Evolutionary conservation across 2,329 filamentous ascomycete species (phyloP).

Genomic region (Penicillium digitatum): DNA sequence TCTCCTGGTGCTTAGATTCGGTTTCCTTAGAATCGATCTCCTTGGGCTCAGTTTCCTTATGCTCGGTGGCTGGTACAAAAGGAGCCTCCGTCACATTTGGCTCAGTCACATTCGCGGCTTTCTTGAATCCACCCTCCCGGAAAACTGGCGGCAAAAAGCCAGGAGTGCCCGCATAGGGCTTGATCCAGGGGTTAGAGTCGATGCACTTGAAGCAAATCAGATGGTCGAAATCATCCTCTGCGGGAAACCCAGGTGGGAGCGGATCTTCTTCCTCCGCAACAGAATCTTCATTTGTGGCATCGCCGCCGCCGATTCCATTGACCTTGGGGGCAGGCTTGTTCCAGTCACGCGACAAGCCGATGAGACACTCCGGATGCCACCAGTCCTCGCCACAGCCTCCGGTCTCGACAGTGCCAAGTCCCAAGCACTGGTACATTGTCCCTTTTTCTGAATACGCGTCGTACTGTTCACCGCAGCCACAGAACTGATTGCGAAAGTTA

Average conservation of each 20-base stretch:
- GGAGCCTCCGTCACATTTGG: background rate
- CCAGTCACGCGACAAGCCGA: conserved; percentile 74
- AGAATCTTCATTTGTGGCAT: conserved; percentile 22
- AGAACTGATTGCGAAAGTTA: conserved; percentile 91
- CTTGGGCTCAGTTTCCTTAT: background rate
- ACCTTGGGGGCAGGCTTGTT: conserved; percentile 23
- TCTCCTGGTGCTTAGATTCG: conserved; percentile 2
- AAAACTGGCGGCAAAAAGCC: conserved; percentile 77
- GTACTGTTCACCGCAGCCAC: conserved; percentile 82
- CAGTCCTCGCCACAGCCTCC: conserved; percentile 95
- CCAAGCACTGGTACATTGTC: conserved; percentile 97
- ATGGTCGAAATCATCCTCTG: conserved; percentile 81
- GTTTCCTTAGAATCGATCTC: background rate
- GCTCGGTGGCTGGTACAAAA: background rate
- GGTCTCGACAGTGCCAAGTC: conserved; percentile 71
- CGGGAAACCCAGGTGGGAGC: conserved; percentile 78
- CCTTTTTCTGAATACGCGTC: conserved; percentile 85
- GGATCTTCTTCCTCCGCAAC: conserved; percentile 57
- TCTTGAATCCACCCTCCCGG: conserved; percentile 31
- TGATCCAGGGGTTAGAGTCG: conserved; percentile 85
- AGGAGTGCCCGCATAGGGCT: conserved; percentile 71
- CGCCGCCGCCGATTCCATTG: conserved; percentile 27
- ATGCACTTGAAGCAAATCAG: conserved; percentile 95
- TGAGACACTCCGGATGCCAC: conserved; percentile 91
- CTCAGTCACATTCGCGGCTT: background rate